Conservation (phyloP, 208 protist species). For the Crithidia expoeki region DNA sequence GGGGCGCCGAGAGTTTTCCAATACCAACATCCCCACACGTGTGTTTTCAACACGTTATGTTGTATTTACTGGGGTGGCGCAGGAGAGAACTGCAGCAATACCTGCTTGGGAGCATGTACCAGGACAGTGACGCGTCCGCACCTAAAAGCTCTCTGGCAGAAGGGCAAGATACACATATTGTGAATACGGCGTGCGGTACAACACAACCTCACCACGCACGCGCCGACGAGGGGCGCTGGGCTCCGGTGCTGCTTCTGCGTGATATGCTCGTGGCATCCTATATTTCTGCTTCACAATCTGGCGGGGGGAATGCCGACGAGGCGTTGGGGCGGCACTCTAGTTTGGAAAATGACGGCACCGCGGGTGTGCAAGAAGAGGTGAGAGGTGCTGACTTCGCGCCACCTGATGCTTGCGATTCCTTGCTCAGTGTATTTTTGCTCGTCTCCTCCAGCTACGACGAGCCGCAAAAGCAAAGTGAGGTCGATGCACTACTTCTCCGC, state of each 20-base stretch:
- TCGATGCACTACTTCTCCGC: neutral
- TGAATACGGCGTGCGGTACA: neutral
- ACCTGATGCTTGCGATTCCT: neutral
- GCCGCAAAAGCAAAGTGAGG: neutral
- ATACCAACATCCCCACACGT: constrained; percentile 2
- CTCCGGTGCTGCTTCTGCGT: constrained; percentile 35
- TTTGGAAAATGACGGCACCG: neutral
- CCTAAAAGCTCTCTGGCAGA: neutral
- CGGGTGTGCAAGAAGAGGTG: neutral
- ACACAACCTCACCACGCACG: neutral
- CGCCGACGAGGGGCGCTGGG: constrained; percentile 18
- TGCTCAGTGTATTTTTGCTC: constrained; percentile 8
- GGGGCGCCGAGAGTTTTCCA: neutral
- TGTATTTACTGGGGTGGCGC: constrained; percentile 27
- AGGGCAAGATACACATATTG: neutral
- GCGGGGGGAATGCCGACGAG: neutral
- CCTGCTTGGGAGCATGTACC: neutral
- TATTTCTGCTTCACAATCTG: neutral
- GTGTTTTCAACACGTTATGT: constrained; percentile 14
- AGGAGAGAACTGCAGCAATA: constrained; percentile 19
- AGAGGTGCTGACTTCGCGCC: neutral
- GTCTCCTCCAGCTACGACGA: neutral
- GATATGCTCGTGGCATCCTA: constrained; percentile 24
- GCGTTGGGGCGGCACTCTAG: neutral
- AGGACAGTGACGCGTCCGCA: neutral